phyloP scores from a whole-genome alignment of 1,139 yeast genomes.

The Nakaseomyces nivariensis region DNA sequence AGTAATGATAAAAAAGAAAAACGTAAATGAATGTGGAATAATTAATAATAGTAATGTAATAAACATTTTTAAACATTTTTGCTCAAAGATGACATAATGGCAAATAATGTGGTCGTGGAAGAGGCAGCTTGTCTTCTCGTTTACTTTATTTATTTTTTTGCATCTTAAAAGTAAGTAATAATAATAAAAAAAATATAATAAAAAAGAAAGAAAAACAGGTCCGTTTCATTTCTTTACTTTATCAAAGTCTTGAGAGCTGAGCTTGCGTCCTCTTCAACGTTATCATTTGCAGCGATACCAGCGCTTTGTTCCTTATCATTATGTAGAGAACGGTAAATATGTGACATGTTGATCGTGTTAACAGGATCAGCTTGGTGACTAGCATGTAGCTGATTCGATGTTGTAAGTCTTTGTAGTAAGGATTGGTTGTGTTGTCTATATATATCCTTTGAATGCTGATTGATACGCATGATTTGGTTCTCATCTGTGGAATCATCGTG shows the following conservation, averaged over 20 bases:
- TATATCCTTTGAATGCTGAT: constrained; percentile 1
- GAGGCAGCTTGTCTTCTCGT: too few relatives aligned
- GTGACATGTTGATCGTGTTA: background rate
- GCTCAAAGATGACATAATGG: too few relatives aligned
- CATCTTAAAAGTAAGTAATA: too few relatives aligned
- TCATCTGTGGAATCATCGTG: constrained; percentile 3
- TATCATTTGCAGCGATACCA: background rate
- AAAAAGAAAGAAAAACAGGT: too few relatives aligned
- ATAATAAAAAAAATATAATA: too few relatives aligned
- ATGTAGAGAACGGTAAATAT: background rate
- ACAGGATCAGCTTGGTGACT: background rate
- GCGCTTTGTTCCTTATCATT: background rate
- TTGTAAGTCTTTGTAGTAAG: background rate
- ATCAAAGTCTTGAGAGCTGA: constrained; percentile 3
- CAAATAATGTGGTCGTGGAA: too few relatives aligned
- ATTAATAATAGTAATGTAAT: too few relatives aligned
- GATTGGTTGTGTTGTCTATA: constrained; percentile 2
- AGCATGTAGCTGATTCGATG: background rate
- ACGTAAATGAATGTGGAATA: background rate
- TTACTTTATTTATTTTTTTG: too few relatives aligned
- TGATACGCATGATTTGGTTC: constrained; percentile 1
- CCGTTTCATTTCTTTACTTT: background rate
- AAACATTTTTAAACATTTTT: too few relatives aligned
- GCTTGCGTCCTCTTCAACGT: constrained; percentile 4
- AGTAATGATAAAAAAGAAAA: background rate